Evolutionary conservation across 164 flowering plant species (phyloP).

Genomic region (Euptelea pleiosperma): DNA sequence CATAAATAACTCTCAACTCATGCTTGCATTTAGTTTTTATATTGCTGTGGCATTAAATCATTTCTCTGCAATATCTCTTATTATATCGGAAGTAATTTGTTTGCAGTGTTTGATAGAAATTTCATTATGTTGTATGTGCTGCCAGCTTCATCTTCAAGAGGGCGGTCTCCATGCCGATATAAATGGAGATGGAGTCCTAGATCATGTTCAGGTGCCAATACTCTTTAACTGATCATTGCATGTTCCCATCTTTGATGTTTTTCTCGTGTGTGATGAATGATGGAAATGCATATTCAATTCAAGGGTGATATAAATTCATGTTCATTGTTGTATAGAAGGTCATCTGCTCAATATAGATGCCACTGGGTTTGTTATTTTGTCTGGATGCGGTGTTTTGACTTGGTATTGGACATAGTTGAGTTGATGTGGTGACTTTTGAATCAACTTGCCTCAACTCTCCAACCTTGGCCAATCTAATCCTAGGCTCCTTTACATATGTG

Average conservation of each 20-base stretch:
- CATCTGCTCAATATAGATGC: background rate
- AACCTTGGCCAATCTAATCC: background rate
- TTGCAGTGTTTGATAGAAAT: conserved; percentile 5
- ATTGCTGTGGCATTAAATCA: background rate
- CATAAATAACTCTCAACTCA: background rate
- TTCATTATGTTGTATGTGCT: conserved; percentile 9
- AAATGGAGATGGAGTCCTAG: conserved; percentile 96
- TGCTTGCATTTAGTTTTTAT: conserved; percentile 1
- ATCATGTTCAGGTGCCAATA: conserved; percentile 88
- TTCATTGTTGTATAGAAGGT: background rate
- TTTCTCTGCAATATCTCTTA: background rate
- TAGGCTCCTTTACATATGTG: background rate
- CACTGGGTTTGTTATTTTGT: no score
- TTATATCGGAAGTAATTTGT: background rate
- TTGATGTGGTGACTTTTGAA: no score
- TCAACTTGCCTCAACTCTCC: background rate
- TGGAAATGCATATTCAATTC: background rate
- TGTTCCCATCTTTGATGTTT: background rate
- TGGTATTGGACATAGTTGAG: no score
- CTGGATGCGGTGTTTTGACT: no score
- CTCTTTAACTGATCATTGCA: background rate
- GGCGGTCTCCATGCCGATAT: conserved; percentile 99
- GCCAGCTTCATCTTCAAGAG: conserved; percentile 96
- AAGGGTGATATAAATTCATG: background rate
- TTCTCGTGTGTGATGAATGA: no score